Evolutionary conservation across 2,329 filamentous ascomycete genomes (phyloP), one percentile per base, ranked within the genome.

Genomic region (Pezicula rhizophila): DNA sequence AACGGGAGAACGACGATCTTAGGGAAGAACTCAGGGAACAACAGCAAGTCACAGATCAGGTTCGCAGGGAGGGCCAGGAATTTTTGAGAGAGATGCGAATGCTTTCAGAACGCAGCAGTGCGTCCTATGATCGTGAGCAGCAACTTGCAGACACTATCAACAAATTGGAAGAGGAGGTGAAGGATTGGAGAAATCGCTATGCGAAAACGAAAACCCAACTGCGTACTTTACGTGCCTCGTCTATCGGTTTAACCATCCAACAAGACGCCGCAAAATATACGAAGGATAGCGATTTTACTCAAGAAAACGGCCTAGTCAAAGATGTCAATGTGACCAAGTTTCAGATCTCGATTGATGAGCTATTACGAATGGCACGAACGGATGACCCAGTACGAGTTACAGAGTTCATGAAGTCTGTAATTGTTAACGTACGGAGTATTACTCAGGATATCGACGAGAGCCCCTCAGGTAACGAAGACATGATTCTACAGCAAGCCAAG

Each of bases 261-360:
- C 79, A 85, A 52, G 84, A 92, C 57, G 82, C 84, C n/a, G 80
- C 78, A 44, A 80, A 78, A 55, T 79, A 83, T 54, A 69, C 83
- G 37, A 79, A 79, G 45, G 82, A 88, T 46, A 79, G 78, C 61
- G 80, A 77, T 23, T 84, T 93, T 56, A 77, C 80, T 18, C 78
- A 85, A 34, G 79, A 84, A 11, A 79, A 83, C 51, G 93, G 93
- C 5, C 67, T 93, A 18, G 82, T 99, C 59, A 91, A 88, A 68
- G 93, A 96, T 67, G 79, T 96, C 11, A 87, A 96, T 64, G 82
- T 99, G 56, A 96, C 92, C 45, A 91, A 89, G 62, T 97, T 96
- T 72, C 93, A 99, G 67, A 85, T 97, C 52, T 81, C 90, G 18
- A 87, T 99, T 52, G 92, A 99, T 63, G 92, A 97, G 60, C 76